These are phyloP conservation scores for Graphilbum fragrans DNA, from an alignment of 2,329 filamentous ascomycete species.

Conservation along the genomic window DNA sequence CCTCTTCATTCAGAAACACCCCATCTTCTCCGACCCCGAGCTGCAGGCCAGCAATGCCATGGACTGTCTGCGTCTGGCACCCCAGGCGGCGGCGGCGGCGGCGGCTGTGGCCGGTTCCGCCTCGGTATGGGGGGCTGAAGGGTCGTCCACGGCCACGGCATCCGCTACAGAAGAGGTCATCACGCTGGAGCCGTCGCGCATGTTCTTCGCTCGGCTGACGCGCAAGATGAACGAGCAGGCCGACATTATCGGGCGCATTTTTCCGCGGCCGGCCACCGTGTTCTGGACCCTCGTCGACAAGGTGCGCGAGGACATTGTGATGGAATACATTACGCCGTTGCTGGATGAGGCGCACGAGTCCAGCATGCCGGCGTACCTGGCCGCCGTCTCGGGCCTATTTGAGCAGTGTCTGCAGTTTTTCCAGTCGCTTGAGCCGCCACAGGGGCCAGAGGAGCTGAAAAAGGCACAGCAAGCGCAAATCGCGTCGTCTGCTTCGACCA, in stretches of 20 bases:
- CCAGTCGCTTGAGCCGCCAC: constrained; percentile 53
- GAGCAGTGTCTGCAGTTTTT: constrained; percentile 74
- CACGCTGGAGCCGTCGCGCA: constrained; percentile 65
- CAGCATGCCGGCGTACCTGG: constrained; percentile 66
- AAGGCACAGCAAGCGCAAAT: constrained; percentile 1
- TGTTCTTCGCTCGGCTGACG: constrained; percentile 67
- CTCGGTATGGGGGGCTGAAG: too few relatives aligned
- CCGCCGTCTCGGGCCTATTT: constrained; percentile 77
- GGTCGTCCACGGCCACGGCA: background rate
- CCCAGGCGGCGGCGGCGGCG: constrained; percentile 11
- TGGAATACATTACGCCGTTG: constrained; percentile 73
- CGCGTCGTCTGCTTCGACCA: too few relatives aligned
- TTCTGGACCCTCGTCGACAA: constrained; percentile 72
- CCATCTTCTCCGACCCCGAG: constrained; percentile 63
- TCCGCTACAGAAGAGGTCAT: constrained; percentile 41
- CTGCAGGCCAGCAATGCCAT: constrained; percentile 55
- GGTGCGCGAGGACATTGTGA: constrained; percentile 70
- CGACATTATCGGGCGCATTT: constrained; percentile 68
- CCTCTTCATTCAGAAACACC: constrained; percentile 79
- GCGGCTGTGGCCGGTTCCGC: background rate
- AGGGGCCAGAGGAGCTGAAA: constrained; percentile 19
- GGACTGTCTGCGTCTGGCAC: constrained; percentile 65
- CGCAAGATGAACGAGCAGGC: constrained; percentile 72
- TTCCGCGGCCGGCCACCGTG: constrained; percentile 58
- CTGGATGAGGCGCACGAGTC: constrained; percentile 78